Evolutionary conservation across 306 rosid species (phyloP).

Genomic region (Fragaria nilgerrensis): DNA sequence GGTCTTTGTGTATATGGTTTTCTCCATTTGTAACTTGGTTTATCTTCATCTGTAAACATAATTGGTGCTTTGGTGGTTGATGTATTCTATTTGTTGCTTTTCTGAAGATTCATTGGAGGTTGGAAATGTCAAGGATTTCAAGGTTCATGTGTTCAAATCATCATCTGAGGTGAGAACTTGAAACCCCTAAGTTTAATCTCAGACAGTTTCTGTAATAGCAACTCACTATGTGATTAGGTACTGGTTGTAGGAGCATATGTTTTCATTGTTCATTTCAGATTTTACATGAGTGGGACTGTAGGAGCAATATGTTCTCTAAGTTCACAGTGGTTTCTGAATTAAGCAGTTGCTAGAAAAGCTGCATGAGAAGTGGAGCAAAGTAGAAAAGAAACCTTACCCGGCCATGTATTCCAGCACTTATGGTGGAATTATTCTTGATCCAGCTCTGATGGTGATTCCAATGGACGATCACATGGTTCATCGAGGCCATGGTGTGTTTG

Average conservation of each 20-base stretch:
- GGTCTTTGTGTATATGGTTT: no score
- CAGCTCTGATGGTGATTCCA: slow-evolving; percentile 81
- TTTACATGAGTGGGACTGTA: background rate
- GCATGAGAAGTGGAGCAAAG: slow-evolving; percentile 64
- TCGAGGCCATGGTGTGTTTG: slow-evolving; percentile 93
- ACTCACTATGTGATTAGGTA: background rate
- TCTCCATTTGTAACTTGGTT: background rate
- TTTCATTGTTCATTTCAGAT: background rate
- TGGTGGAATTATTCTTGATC: slow-evolving; percentile 91
- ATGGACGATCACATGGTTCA: slow-evolving; percentile 96
- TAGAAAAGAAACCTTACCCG: slow-evolving; percentile 64
- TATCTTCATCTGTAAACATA: slow-evolving; percentile 7
- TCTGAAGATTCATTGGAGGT: slow-evolving; percentile 36
- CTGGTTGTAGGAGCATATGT: background rate
- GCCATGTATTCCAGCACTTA: slow-evolving; percentile 83
- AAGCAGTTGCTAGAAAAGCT: slow-evolving; percentile 76
- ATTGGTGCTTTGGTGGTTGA: background rate
- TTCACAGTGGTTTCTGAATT: background rate
- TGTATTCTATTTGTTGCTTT: slow-evolving; percentile 10
- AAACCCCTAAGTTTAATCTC: background rate
- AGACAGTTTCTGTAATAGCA: background rate
- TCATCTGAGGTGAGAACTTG: slow-evolving; percentile 68
- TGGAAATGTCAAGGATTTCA: slow-evolving; percentile 51
- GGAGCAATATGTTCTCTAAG: background rate
- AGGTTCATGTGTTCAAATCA: slow-evolving; percentile 69